Evolutionary conservation across 2,329 filamentous ascomycete genomes (phyloP).

Genomic region (Apiospora pterosperma): DNA sequence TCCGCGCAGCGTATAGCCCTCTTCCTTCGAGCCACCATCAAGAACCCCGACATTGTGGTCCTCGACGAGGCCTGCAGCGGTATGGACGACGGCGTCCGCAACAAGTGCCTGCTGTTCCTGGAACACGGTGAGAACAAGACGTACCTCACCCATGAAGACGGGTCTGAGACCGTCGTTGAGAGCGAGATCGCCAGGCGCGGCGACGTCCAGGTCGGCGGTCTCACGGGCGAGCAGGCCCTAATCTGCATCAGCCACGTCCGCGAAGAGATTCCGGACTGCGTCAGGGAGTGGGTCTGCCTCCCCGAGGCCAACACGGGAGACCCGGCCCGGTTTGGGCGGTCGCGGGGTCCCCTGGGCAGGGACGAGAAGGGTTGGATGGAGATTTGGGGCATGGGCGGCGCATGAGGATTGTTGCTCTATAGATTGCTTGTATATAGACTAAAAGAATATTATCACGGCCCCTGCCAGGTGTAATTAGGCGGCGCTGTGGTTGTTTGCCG

Average conservation of each 20-base stretch:
- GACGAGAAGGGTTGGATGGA: slow-evolving; percentile 58
- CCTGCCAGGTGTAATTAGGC: no score
- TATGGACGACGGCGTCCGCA: slow-evolving; percentile 76
- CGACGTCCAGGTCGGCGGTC: slow-evolving; percentile 52
- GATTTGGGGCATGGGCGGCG: slow-evolving; percentile 50
- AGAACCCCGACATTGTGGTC: slow-evolving; percentile 76
- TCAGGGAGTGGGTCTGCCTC: slow-evolving; percentile 82
- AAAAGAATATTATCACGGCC: no score
- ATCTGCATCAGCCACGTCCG: slow-evolving; percentile 90
- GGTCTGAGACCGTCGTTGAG: slow-evolving; percentile 34
- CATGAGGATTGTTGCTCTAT: no score
- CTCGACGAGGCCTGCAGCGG: slow-evolving; percentile 87
- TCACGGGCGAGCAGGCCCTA: slow-evolving; percentile 71
- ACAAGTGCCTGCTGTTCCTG: slow-evolving; percentile 83
- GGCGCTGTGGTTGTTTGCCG: no score
- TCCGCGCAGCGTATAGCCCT: slow-evolving; percentile 81
- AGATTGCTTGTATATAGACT: no score
- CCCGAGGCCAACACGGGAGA: slow-evolving; percentile 67
- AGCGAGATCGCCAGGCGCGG: slow-evolving; percentile 43
- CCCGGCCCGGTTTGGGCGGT: slow-evolving; percentile 60
- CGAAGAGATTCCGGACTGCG: slow-evolving; percentile 82
- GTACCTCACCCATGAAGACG: slow-evolving; percentile 30
- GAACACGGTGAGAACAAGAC: slow-evolving; percentile 56
- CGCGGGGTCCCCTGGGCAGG: slow-evolving; percentile 58
- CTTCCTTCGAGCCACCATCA: slow-evolving; percentile 78